Evolutionary conservation across 106 monocot genomes (phyloP), one percentile per base, ranked within the genome.

Genomic region (Amphibolis antarctica): DNA sequence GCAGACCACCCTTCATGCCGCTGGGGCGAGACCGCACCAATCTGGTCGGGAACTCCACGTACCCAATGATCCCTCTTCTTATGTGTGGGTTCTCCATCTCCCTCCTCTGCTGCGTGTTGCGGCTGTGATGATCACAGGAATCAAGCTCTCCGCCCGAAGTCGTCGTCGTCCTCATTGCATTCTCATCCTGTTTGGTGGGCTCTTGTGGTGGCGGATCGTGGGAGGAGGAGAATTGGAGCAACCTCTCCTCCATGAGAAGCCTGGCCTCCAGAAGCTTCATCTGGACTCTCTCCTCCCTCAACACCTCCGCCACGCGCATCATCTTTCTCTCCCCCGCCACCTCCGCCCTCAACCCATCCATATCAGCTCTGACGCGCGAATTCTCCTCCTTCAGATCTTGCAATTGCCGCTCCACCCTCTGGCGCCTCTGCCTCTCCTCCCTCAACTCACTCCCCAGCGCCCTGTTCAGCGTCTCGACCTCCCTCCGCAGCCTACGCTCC

Each of bases 1-100:
- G 25, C 82, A 63, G 22, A 31, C 20, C 47, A 71, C 18, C 66
- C 42, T 30, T 25, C 14, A 46, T 13, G 17, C 29, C 28, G 20
- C 31, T 11, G 0, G 22, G 9, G 26, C 76, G 71, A 29, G 54
- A 58, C 42, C 69, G 71, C 11, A 69, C 54, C 45, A 77, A 69
- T 59, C 55, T 74, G 22, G 23, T 61, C 4, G 85, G 80, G 55
- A 93, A 93, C 76, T 93, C 92, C 57, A 88, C 89, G 66, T 69
- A 75, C 42, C 93, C 93, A 62, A 79, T 83, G 54, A 93, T 93
- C 52, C 85, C 93, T 18, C 93, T 83, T 65, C 52, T 75, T n/a
- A 93, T 93, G 27, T 93, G 92, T 18, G 85, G 92, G 62, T 93
- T 93, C 80, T 85, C 88, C 53, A 46, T 74, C 57, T 80, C 88